Evolutionary conservation across 2,329 filamentous ascomycete species (phyloP).

Genomic region (Pseudogymnoascus verrucosus): DNA sequence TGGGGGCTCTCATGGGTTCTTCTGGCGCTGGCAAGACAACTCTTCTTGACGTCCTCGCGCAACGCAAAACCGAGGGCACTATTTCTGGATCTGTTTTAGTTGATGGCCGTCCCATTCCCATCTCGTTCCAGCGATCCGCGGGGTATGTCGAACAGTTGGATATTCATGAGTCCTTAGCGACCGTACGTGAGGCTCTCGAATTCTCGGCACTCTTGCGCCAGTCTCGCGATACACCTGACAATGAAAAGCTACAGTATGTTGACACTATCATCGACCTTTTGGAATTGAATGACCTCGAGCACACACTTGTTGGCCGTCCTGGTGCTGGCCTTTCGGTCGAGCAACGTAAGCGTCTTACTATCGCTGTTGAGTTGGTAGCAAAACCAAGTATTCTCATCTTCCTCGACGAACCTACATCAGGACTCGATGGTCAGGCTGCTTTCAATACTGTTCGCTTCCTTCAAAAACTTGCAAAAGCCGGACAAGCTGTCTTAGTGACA

Average conservation of each 20-base stretch:
- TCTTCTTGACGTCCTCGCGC: conserved; percentile 74
- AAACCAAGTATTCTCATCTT: conserved; percentile 53
- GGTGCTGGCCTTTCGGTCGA: conserved; percentile 55
- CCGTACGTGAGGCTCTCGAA: conserved; percentile 78
- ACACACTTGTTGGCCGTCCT: conserved; percentile 56
- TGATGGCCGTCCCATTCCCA: conserved; percentile 58
- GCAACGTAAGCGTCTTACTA: conserved; percentile 54
- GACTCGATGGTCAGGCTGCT: conserved; percentile 55
- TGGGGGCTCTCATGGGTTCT: conserved; percentile 55
- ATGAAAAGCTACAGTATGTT: conserved; percentile 77
- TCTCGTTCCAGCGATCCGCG: conserved; percentile 66
- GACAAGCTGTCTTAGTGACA: conserved; percentile 47
- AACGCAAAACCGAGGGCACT: conserved; percentile 80
- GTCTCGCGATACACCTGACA: conserved; percentile 58
- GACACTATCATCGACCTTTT: conserved; percentile 63
- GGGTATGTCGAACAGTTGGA: conserved; percentile 92
- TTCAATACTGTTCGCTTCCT: conserved; percentile 58
- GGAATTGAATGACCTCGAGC: conserved; percentile 58
- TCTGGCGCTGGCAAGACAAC: conserved; percentile 80
- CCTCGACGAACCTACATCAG: conserved; percentile 53
- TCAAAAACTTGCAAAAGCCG: conserved; percentile 48
- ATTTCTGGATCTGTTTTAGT: conserved; percentile 74
- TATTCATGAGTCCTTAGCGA: conserved; percentile 73
- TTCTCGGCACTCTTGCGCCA: conserved; percentile 88
- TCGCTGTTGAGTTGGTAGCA: conserved; percentile 51